phyloP scores from a whole-genome alignment of 2,329 filamentous ascomycete genomes.

The Alternaria longipes region DNA sequence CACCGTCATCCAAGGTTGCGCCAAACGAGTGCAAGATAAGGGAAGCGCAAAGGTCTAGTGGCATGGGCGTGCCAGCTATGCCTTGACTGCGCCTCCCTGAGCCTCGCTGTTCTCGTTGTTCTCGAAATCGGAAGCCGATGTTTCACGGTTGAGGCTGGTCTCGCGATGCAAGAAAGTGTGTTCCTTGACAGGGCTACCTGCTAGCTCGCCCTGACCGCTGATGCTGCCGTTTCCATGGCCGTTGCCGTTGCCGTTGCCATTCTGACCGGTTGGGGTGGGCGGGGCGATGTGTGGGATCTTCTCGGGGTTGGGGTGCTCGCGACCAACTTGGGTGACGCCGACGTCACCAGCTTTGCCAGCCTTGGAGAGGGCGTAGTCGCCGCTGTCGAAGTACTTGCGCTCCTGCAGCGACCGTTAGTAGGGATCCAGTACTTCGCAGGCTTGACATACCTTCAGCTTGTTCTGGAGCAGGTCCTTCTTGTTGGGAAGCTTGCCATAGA shows the following conservation, averaged over 20 bases:
- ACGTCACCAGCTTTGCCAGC: constrained; percentile 95
- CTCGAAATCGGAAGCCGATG: constrained; percentile 72
- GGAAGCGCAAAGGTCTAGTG: constrained; percentile 10
- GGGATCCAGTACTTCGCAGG: neutral
- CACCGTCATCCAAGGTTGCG: constrained; percentile 16
- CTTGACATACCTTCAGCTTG: constrained; percentile 78
- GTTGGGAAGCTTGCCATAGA: constrained; percentile 97
- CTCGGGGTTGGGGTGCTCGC: constrained; percentile 92
- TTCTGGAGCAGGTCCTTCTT: constrained; percentile 97
- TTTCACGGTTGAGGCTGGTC: constrained; percentile 79
- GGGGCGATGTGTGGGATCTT: constrained; percentile 91
- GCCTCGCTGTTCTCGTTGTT: constrained; percentile 38
- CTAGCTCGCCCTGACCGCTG: constrained; percentile 51
- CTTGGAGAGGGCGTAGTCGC: constrained; percentile 95
- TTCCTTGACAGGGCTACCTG: constrained; percentile 89
- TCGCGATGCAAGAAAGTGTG: constrained; percentile 85
- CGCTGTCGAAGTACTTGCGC: constrained; percentile 96
- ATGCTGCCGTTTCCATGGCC: constrained; percentile 39
- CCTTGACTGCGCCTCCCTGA: constrained; percentile 30
- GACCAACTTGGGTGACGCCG: constrained; percentile 91
- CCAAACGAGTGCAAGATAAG: constrained; percentile 10
- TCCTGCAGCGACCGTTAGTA: constrained; percentile 62
- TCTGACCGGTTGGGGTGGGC: constrained; percentile 60
- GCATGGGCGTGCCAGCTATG: constrained; percentile 19
- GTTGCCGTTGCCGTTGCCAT: constrained; percentile 40